Conservation (phyloP, 2,329 filamentous ascomycete species). For the Orbilia javanica region DNA sequence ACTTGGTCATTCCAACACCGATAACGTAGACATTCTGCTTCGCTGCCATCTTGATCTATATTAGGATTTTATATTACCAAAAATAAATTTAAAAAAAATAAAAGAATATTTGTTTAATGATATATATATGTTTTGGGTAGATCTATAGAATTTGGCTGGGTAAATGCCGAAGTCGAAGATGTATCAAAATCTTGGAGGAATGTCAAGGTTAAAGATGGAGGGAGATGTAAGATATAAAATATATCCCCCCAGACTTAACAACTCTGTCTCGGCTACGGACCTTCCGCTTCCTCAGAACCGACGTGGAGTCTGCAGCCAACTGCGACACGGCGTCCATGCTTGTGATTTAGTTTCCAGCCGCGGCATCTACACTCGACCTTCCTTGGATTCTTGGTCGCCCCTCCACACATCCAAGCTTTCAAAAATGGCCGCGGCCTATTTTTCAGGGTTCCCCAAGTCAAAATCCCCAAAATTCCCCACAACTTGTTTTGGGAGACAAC, state of each 20-base stretch:
- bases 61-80: too few species aligned
- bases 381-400: background rate
- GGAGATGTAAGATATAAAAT: conserved; percentile 28
- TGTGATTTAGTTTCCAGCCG: conserved; percentile 40
- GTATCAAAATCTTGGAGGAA: background rate
- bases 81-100: background rate
- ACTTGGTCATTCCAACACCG: conserved; percentile 98
- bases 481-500: background rate
- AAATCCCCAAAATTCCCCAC: conserved; percentile 2
- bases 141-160: background rate
- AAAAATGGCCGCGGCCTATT: conserved; percentile 57
- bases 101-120: too few species aligned
- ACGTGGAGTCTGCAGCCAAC: conserved; percentile 5
- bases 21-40: conserved; percentile 78
- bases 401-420: conserved; percentile 8
- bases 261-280: conserved; percentile 44
- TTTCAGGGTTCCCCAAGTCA: conserved; percentile 18
- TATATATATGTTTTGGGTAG: background rate
- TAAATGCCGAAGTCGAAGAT: background rate
- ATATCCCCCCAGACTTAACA: conserved; percentile 29
- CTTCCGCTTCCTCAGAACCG: conserved; percentile 27
- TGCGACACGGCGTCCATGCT: conserved; percentile 8
- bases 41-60: conserved; percentile 47
- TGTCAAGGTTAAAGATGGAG: conserved; percentile 11
- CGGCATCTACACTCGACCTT: conserved; percentile 26